Evolutionary conservation across 371 early-diverging fungal genomes (phyloP).

Genomic region (Thermomucor indicae-seudaticae): DNA sequence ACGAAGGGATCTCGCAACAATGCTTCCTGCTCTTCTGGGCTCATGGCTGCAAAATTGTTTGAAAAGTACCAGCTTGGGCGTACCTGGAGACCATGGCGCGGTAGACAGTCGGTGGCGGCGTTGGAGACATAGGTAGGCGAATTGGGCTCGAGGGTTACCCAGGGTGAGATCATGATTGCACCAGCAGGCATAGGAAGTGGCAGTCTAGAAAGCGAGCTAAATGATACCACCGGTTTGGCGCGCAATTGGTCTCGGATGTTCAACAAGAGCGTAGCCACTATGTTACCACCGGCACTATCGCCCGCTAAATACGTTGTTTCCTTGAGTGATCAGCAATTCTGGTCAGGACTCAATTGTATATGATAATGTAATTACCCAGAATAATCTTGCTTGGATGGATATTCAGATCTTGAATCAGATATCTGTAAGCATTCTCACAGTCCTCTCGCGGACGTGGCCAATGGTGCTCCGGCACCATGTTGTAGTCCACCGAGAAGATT

Average conservation of each 20-base stretch:
- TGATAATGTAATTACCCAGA: slow-evolving; percentile 15
- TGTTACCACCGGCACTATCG: slow-evolving; percentile 37
- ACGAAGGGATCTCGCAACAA: slow-evolving; percentile 15
- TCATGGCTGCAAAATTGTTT: slow-evolving; percentile 2
- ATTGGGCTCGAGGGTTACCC: slow-evolving; percentile 19
- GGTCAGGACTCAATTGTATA: neutral
- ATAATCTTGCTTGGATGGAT: slow-evolving; percentile 23
- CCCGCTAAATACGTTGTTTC: slow-evolving; percentile 17
- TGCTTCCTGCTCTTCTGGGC: slow-evolving; percentile 1
- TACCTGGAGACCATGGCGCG: neutral
- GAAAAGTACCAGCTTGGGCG: slow-evolving; percentile 1
- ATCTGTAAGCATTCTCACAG: slow-evolving; percentile 19
- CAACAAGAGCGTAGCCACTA: slow-evolving; percentile 16
- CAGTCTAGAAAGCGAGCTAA: slow-evolving; percentile 9
- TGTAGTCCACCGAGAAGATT: slow-evolving; percentile 27
- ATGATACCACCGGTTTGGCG: neutral
- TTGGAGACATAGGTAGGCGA: slow-evolving; percentile 13
- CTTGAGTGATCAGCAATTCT: neutral
- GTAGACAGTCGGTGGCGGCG: slow-evolving; percentile 6
- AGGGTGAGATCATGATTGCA: slow-evolving; percentile 31
- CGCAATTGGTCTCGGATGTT: slow-evolving; percentile 13
- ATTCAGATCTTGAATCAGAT: slow-evolving; percentile 22
- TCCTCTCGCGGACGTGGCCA: slow-evolving; percentile 18
- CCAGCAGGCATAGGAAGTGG: slow-evolving; percentile 19
- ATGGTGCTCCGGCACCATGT: slow-evolving; percentile 9